Base-by-base conservation (phyloP, 1,139 yeast genomes). In the Saccharomyces uvarum region DNA sequence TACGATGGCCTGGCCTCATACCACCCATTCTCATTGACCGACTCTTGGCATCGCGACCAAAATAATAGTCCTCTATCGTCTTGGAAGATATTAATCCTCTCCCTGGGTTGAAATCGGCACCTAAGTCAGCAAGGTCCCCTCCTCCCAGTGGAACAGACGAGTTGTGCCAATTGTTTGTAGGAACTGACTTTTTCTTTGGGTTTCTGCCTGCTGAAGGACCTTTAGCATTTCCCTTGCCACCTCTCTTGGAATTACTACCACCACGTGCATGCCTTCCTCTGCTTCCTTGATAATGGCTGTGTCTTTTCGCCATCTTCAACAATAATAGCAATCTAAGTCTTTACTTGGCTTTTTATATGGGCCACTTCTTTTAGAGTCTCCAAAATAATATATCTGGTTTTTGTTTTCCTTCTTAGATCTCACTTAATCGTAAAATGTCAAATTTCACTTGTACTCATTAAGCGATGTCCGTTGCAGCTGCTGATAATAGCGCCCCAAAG, bases 141-240 rank as follows among this genome's bases (percentile, higher is more conserved):
- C 81, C 86, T 41, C 67, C 70, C 44, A 63, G 48, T 16, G 65
- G 64, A 13, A 58, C 52, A 19, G 59, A 56, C 1, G 64, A 59
- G 48, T 60, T 61, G 8, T 47, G 50, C 66, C 65, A 60, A 48
- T 48, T 48, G 24, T 49, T 41, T 13, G 21, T 51, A 7, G 38
- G 50, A 16, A 21, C 16, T 6, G 28, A 33, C 21, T 51, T 48
- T 16, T 48, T 27, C 13, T 38, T 24, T 6, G 31, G 4, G 7
- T 16, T 31, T 21, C 61, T 59, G 28, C 61, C 54, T 4, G 51
- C 42, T n/a, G 50, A 49, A 38, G 51, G 48, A 47, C 64, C 60
- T 48, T 69, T 59, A 41, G 66, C 62, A 26, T 62, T 46, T 28
- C 64, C 59, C 42, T 69, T 65, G n/a, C 68, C 57, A 28, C 70